phyloP scores from a whole-genome alignment of 2,329 filamentous ascomycete genomes.

The Cercospora sp. region DNA sequence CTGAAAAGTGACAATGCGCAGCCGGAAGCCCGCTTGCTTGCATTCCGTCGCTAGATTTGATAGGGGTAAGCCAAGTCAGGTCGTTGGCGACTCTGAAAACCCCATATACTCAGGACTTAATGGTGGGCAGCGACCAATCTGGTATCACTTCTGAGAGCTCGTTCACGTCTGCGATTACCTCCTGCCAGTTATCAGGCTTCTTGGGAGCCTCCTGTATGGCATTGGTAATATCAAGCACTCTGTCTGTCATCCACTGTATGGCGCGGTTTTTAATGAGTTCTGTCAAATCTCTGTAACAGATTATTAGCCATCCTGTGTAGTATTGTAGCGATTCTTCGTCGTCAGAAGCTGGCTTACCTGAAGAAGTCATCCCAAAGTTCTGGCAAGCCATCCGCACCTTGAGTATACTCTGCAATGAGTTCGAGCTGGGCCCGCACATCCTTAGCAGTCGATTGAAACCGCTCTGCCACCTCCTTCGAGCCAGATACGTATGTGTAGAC shows the following conservation, averaged over 20 bases:
- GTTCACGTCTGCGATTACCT: background rate
- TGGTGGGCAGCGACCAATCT: background rate
- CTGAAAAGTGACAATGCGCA: too few relatives aligned
- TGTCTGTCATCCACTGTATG: too few relatives aligned
- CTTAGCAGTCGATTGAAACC: background rate
- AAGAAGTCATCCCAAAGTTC: slow-evolving; percentile 5
- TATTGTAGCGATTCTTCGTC: background rate
- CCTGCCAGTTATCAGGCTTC: background rate
- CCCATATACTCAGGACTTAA: background rate
- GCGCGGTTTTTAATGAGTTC: too few relatives aligned
- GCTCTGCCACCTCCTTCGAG: background rate
- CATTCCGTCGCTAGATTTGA: background rate
- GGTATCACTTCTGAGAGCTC: background rate
- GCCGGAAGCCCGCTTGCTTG: too few relatives aligned
- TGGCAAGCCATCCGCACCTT: background rate
- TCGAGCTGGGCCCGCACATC: background rate
- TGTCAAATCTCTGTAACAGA: background rate
- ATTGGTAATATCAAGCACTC: too few relatives aligned
- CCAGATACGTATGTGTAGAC: background rate
- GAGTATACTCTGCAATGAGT: background rate
- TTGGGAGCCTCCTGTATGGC: background rate
- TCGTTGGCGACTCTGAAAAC: too few relatives aligned
- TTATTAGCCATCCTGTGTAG: background rate
- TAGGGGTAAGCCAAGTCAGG: too few relatives aligned
- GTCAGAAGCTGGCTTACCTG: background rate